These are phyloP conservation scores for Parastagonospora nodorum DNA, from an alignment of 2,329 filamentous ascomycete species.

Conservation along the genomic window DNA sequence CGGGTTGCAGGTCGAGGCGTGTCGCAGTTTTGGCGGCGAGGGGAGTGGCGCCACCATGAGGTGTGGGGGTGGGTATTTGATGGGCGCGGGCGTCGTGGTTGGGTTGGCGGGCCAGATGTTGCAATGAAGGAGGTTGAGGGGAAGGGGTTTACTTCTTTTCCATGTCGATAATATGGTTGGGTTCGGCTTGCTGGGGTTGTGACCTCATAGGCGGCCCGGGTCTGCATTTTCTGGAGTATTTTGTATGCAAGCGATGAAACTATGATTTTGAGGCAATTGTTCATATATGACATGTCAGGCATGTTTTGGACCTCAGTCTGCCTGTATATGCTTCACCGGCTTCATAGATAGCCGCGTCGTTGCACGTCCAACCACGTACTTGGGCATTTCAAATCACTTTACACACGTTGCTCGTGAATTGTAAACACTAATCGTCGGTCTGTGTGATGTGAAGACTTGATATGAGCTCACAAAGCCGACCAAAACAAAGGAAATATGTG, in stretches of 20 bases:
- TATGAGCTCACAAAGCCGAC: not conserved
- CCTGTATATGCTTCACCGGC: no score
- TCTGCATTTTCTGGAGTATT: not conserved
- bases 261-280: not conserved
- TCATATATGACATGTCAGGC: not conserved
- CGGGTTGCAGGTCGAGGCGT: slow-evolving; percentile 54
- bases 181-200: no score
- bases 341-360: no score
- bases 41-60: slow-evolving; percentile 36
- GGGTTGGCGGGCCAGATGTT: slow-evolving; percentile 51
- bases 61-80: slow-evolving; percentile 23
- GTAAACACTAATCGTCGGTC: no score
- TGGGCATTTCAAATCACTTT: no score
- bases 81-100: slow-evolving; percentile 35
- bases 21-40: slow-evolving; percentile 46
- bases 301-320: not conserved
- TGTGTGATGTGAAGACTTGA: not conserved
- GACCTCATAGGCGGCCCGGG: not conserved
- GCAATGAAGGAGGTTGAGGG: slow-evolving; percentile 12
- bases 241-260: not conserved
- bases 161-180: slow-evolving; percentile 28
- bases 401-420: no score
- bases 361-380: no score
- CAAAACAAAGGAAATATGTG: not conserved
- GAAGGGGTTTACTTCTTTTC: slow-evolving; percentile 13